Base-by-base conservation (phyloP, 768 basidiomycete species). In the Auriculariales sp. region DNA sequence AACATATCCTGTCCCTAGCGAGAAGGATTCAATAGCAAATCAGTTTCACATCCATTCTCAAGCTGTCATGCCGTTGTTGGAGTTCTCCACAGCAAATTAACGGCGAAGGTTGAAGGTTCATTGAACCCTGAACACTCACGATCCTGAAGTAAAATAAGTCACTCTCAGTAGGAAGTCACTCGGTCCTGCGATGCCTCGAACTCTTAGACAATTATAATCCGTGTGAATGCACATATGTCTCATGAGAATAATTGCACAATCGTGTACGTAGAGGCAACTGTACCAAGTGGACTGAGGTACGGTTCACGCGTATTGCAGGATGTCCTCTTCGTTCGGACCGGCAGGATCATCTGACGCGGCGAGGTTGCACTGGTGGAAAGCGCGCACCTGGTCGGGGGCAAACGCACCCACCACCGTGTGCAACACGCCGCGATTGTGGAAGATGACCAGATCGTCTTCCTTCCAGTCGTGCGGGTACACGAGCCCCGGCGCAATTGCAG, bases 401-500 rank as follows among this genome's bases (percentile, higher is more conserved):
- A 92, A 88, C 14, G 82, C 77, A 24, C 82, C 83, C 14, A 83
- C 80, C 47, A 91, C 87, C 3, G 81, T 73, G 58, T 91, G 89
- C 34, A 89, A 64, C 9, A 87, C 70, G 9, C 86, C 86, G 6
- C 86, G 75, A 65, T 92, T 91, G 62, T 91, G 84, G 74, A 93
- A 91, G 28, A 93, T 61, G 3, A 88, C 78, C 17, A 92, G 71
- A 56, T 90, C 86, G 30, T 77, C 76, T 59, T 77, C 77, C 30
- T 68, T 63, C 71, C 91, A 93, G 58, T 92, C 85, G 58, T 92
- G 89, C 0, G 88, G 81, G 63, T 93, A 94, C 28, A 94, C 79
- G 25, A 87, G 70, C 77, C 65, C 61, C 14, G 91, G 91, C 1
- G 87, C 79, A 53, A 95, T 94, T 15, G 79, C 90, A 3, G 92